A percentile compares a stretch with the other conserved stretches of the same genome.
These are phyloP conservation scores for Aotearoamyces nothofagi DNA, from an alignment of 2,329 filamentous ascomycete species.

Conservation along the genomic window DNA sequence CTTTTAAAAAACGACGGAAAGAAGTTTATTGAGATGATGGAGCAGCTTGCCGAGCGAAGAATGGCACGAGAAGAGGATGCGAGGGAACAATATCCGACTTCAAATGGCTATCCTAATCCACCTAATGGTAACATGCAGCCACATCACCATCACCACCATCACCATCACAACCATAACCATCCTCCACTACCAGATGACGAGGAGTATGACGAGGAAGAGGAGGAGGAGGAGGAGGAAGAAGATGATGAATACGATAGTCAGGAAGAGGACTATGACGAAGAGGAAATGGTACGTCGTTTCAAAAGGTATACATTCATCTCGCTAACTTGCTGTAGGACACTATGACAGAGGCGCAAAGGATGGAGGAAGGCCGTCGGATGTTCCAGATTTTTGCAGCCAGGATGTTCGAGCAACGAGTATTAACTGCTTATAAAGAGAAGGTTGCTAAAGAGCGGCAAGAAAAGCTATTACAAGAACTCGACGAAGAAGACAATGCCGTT, in stretches of 20 bases:
- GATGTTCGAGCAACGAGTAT: slow-evolving; percentile 96
- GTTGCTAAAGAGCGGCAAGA: slow-evolving; percentile 85
- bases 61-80: slow-evolving; percentile 96
- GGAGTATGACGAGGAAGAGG: slow-evolving; percentile 52
- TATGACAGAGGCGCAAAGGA: slow-evolving; percentile 96
- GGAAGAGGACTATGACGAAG: slow-evolving; percentile 59
- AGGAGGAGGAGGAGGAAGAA: slow-evolving; percentile 32
- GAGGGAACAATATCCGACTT: slow-evolving; percentile 43
- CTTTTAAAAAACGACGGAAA: slow-evolving; percentile 97
- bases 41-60: slow-evolving; percentile 89
- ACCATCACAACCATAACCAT: slow-evolving; percentile 47
- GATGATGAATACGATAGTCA: slow-evolving; percentile 48
- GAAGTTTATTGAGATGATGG: slow-evolving; percentile 99
- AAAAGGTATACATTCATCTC: slow-evolving; percentile 6
- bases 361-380: slow-evolving; percentile 97
- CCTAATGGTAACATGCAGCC: slow-evolving; percentile 37
- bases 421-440: slow-evolving; percentile 96
- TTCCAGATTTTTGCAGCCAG: slow-evolving; percentile 98
- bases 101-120: slow-evolving; percentile 39
- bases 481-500: slow-evolving; percentile 66
- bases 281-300: slow-evolving; percentile 47
- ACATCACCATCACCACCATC: slow-evolving; percentile 10
- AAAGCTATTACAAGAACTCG: slow-evolving; percentile 79
- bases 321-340: slow-evolving; percentile 47
- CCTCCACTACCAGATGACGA: slow-evolving; percentile 59